phyloP scores from a whole-genome alignment of 176 grass and related monocot genomes.

The Triticum dicoccoides region DNA sequence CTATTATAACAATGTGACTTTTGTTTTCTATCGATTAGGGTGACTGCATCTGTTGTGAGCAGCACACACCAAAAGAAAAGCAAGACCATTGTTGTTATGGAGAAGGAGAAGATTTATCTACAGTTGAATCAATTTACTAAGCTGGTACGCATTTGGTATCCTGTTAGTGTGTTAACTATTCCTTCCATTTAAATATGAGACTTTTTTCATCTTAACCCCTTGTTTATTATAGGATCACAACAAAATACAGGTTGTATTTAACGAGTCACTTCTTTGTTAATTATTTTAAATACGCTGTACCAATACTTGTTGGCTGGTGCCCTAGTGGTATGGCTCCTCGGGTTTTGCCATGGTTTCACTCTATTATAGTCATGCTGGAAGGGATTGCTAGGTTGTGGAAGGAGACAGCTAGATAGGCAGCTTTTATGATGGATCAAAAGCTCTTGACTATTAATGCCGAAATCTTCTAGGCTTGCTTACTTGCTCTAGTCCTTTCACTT shows the following conservation, averaged over 20 bases:
- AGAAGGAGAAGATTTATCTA: conserved; percentile 86
- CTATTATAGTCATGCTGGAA: not conserved
- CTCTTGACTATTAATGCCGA: not conserved
- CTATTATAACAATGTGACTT: not conserved
- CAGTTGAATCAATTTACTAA: conserved; percentile 86
- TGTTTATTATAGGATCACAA: not conserved
- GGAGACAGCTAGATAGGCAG: not conserved
- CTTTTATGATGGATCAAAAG: not conserved
- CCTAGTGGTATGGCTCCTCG: too few relatives aligned
- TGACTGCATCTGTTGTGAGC: conserved; percentile 78
- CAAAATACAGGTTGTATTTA: not conserved
- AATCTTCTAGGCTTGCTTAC: not conserved
- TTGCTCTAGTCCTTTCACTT: not conserved
- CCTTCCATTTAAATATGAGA: not conserved
- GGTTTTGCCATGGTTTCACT: not conserved
- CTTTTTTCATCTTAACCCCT: not conserved
- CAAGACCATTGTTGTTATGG: conserved; percentile 78
- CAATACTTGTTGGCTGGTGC: not conserved
- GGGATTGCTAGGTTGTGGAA: not conserved
- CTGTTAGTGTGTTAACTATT: not conserved
- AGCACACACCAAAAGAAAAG: conserved; percentile 89
- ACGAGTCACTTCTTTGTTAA: not conserved
- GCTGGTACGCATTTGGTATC: conserved; percentile 39
- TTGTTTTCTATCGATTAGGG: conserved; percentile 46
- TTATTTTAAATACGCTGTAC: not conserved